phyloP scores from a whole-genome alignment of 108 stramenopile genomes.

The Licmophora abbreviata region DNA sequence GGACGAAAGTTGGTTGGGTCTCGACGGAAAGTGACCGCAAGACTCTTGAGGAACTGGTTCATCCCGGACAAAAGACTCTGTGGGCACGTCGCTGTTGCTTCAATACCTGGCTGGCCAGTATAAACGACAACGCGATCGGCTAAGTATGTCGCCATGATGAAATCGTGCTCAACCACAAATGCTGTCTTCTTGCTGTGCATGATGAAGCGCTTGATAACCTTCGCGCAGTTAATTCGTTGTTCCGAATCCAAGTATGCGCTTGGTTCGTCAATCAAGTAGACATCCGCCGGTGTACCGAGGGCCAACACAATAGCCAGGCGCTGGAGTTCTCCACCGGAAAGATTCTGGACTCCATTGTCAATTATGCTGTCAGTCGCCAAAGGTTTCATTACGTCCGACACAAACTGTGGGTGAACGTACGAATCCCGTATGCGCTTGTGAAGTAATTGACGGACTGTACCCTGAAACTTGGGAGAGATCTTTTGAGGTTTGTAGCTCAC shows the following conservation, averaged over 20 bases:
- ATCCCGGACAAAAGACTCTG: constrained; percentile 94
- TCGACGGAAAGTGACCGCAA: constrained; percentile 98
- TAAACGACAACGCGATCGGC: constrained; percentile 98
- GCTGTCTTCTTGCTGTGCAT: constrained; percentile 98
- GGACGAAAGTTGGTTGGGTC: constrained; percentile 98
- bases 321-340: constrained; percentile 98
- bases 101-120: constrained; percentile 89
- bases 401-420: constrained; percentile 96
- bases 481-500: constrained; percentile 99
- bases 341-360: constrained; percentile 95
- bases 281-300: constrained; percentile 94
- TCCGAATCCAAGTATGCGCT: constrained; percentile 98
- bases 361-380: constrained; percentile 88
- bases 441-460: constrained; percentile 92
- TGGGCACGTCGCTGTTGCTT: constrained; percentile 92
- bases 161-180: constrained; percentile 99
- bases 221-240: constrained; percentile 96
- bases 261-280: constrained; percentile 99
- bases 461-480: constrained; percentile 95
- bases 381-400: constrained; percentile 97
- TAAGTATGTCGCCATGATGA: constrained; percentile 99
- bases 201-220: constrained; percentile 99
- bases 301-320: constrained; percentile 94
- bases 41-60: constrained; percentile 95
- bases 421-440: constrained; percentile 94